Percentiles rank a stretch among this genome's conserved stretches.
phyloP scores from a whole-genome alignment of 2,329 filamentous ascomycete genomes.

The Penicillium olsonii region DNA sequence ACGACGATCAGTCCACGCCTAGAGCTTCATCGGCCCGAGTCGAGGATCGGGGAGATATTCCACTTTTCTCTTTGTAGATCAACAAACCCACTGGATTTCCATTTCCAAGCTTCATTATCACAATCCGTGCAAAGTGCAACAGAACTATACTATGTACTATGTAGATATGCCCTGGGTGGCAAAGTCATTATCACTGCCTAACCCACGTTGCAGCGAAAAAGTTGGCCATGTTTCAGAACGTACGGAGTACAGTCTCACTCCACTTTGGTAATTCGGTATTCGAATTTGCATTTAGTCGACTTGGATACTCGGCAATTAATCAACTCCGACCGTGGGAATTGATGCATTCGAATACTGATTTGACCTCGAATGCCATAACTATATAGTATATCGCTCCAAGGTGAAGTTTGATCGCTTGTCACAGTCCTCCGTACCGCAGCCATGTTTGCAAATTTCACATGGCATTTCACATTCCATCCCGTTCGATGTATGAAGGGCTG shows the following conservation, averaged over 20 bases:
- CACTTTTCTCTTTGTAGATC: neutral
- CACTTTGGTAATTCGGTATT: conserved; percentile 2
- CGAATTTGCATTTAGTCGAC: neutral
- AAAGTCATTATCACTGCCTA: conserved; percentile 1
- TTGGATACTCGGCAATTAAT: too few species aligned
- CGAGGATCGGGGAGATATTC: neutral
- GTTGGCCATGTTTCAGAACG: conserved; percentile 12
- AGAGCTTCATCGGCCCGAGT: conserved; percentile 7
- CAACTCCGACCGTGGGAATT: too few species aligned
- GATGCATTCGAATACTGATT: too few species aligned
- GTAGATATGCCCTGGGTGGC: too few species aligned
- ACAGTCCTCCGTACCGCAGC: neutral
- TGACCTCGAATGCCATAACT: too few species aligned
- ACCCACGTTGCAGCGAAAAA: conserved; percentile 3
- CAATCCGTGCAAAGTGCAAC: too few species aligned
- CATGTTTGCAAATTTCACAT: neutral
- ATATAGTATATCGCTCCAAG: too few species aligned
- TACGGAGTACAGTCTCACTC: conserved; percentile 6
- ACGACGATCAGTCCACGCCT: conserved; percentile 1
- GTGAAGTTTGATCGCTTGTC: too few species aligned
- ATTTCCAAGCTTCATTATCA: too few species aligned
- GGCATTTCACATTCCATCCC: conserved; percentile 22
- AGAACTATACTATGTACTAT: too few species aligned
- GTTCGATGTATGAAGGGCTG: too few species aligned
- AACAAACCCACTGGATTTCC: neutral